These are phyloP conservation scores for Vaccinium corymbosum DNA, from an alignment of 148 eudicot species.

Conservation along the genomic window DNA sequence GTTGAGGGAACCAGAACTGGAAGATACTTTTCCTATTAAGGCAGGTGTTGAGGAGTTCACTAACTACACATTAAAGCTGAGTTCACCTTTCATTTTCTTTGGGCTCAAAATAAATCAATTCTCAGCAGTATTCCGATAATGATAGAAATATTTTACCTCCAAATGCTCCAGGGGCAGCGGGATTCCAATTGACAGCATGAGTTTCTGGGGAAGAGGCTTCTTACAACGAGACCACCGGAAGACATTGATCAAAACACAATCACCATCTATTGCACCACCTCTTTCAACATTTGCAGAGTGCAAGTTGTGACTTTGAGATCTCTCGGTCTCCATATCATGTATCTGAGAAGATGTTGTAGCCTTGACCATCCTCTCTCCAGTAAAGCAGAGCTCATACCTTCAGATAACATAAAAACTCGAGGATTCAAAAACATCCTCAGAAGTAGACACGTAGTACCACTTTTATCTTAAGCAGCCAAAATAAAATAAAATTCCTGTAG, in stretches of 20 bases:
- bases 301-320: slow-evolving; percentile 43
- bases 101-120: neutral
- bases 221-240: slow-evolving; percentile 92
- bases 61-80: neutral
- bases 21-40: neutral
- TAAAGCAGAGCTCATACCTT: slow-evolving; percentile 94
- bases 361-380: slow-evolving; percentile 76
- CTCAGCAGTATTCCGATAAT: neutral
- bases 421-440: slow-evolving; percentile 11
- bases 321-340: slow-evolving; percentile 60
- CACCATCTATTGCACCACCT: slow-evolving; percentile 47
- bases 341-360: slow-evolving; percentile 44
- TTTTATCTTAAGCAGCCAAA: neutral
- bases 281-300: slow-evolving; percentile 57
- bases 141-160: slow-evolving; percentile 50
- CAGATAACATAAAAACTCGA: slow-evolving; percentile 13
- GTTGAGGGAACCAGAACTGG: neutral
- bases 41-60: neutral
- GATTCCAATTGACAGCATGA: slow-evolving; percentile 68
- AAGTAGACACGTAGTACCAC: neutral
- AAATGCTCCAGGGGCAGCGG: slow-evolving; percentile 82
- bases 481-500: neutral
- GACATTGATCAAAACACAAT: slow-evolving; percentile 51
- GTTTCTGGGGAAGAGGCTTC: slow-evolving; percentile 73
- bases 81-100: neutral